Base-by-base conservation (phyloP, 768 basidiomycete genomes). In the Lactarius sanguifluus region DNA sequence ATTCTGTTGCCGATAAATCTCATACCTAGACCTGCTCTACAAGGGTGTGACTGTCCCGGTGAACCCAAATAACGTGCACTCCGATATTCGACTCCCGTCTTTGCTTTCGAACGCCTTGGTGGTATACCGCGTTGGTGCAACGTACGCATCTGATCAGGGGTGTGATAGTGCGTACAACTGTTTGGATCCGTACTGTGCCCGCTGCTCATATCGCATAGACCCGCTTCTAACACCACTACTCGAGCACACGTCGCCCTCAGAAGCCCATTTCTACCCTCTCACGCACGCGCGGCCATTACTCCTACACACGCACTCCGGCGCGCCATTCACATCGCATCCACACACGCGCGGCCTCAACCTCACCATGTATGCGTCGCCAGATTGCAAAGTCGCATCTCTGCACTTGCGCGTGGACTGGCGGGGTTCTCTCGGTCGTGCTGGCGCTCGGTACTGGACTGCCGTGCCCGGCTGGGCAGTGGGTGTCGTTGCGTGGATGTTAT, bases 401-500 rank as follows among this genome's bases (percentile, higher is more conserved):
- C 70, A 74, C 2, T 73, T 96, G n/a, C 76, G 77, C 16, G 73
- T 96, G 8, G 91, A 95, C 73, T 86, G 87, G 86, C 79, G 80
- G 75, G 80, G 83, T 12, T 92, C 89, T 1, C 65, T 92, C 7
- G 92, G 91, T 2, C 81, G 90, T 43, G 82, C 86, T 75, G 86
- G 87, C 1, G 78, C 86, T 20, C 81, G 96, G 28, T 98, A 93
- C 77, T 83, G 89, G 57, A 88, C 85, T 38, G 86, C 87, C 2
- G 71, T 91, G 0, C 79, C 88, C 3, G 83, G 83, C 32, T 97
- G 95, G 90, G 81, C 86, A 2, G 78, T 89, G 2, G 93, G 90
- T 5, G 76, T 92, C n/a, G 83, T 86, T 1, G 79, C 83, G 5
- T 70, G 91, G 18, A 71, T 88, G 0, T 62, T 90, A 25, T 87